A percentile compares a stretch with the other conserved stretches of the same genome.
These are phyloP conservation scores for Camillea tinctor DNA, from an alignment of 2,329 filamentous ascomycete genomes.

Conservation along the genomic window DNA sequence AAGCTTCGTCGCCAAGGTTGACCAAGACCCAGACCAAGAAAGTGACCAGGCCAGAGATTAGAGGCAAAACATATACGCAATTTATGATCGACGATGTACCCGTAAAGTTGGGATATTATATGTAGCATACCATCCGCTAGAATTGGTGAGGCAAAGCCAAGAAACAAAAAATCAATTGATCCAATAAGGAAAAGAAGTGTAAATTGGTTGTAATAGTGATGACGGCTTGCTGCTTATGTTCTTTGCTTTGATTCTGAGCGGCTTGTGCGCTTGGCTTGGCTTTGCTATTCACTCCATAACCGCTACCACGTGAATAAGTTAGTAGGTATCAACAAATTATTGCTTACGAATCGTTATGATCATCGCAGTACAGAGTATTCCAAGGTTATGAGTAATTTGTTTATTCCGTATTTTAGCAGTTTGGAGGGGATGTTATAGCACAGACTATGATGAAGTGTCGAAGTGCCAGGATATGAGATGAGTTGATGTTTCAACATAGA, in stretches of 20 bases:
- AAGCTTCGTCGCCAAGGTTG: slow-evolving; percentile 10
- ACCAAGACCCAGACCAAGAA: not conserved
- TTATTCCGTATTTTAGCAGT: too few relatives aligned
- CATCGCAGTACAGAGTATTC: not conserved
- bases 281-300: not conserved
- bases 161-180: slow-evolving; percentile 1
- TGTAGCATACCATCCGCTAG: slow-evolving; percentile 2
- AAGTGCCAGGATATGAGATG: not conserved
- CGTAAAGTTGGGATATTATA: slow-evolving; percentile 1
- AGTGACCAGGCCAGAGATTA: not conserved
- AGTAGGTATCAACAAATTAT: not conserved
- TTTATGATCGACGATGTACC: not conserved
- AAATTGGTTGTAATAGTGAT: not conserved
- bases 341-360: not conserved
- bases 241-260: not conserved
- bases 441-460: not conserved
- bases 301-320: not conserved
- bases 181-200: not conserved
- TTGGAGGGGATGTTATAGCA: not conserved
- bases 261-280: not conserved
- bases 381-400: too few relatives aligned
- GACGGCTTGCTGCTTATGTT: not conserved
- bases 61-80: not conserved
- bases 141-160: slow-evolving; percentile 19
- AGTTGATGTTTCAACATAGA: not conserved